Evolutionary conservation across 2,329 filamentous ascomycete genomes (phyloP).

Genomic region (Cordyceps cicadae): DNA sequence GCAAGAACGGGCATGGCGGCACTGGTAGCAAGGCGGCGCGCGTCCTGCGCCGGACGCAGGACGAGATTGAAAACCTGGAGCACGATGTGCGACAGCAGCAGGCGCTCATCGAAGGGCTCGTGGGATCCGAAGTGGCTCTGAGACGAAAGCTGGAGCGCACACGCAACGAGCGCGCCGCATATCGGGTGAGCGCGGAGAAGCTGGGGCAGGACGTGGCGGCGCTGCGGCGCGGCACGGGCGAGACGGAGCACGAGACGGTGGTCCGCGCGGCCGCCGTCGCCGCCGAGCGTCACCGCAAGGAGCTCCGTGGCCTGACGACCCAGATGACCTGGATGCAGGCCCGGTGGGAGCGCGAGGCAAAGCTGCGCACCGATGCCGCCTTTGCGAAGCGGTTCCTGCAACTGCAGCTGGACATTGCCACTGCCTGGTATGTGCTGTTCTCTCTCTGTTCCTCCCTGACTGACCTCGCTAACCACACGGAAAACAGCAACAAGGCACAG

Average conservation of each 20-base stretch:
- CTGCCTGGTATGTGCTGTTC: conserved; percentile 68
- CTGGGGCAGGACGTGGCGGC: conserved; percentile 38
- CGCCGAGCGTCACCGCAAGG: conserved; percentile 62
- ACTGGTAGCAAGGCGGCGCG: conserved; percentile 41
- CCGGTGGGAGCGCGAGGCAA: conserved; percentile 69
- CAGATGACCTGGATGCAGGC: conserved; percentile 89
- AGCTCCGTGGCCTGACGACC: conserved; percentile 73
- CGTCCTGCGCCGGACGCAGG: conserved; percentile 54
- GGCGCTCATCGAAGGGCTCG: conserved; percentile 50
- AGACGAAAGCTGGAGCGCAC: conserved; percentile 61
- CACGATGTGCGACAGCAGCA: conserved; percentile 64
- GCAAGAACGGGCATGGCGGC: conserved; percentile 26
- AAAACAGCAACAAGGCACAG: conserved; percentile 77
- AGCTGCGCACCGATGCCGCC: conserved; percentile 69
- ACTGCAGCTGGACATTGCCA: conserved; percentile 72
- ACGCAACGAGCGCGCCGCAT: conserved; percentile 55
- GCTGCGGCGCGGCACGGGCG: conserved; percentile 24
- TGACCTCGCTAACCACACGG: conserved; percentile 16
- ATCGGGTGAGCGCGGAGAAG: conserved; percentile 46
- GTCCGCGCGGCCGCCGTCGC: conserved; percentile 51
- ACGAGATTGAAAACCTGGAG: conserved; percentile 61
- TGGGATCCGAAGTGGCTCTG: conserved; percentile 50
- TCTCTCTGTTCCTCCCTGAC: neutral
- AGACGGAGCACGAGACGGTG: conserved; percentile 49
- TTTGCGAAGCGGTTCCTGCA: conserved; percentile 81